These are phyloP conservation scores for Pseudozyma tsukubaensis DNA, from an alignment of 1,284 basidiomycete genomes.

Conservation along the genomic window DNA sequence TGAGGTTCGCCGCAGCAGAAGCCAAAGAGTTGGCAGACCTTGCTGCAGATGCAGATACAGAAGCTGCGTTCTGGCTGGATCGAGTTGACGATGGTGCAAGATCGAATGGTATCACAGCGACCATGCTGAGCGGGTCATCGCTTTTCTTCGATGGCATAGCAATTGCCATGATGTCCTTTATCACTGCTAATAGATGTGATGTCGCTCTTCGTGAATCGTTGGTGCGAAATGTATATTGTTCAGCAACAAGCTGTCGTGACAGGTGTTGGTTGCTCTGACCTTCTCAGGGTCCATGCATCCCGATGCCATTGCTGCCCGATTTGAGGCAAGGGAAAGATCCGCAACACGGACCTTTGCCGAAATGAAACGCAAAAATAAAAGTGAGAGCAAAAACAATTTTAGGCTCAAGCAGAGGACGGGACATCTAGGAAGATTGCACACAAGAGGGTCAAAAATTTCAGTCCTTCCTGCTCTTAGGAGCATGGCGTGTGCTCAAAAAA, in stretches of 20 bases:
- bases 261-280: background rate
- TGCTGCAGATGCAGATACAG: slow-evolving; percentile 2
- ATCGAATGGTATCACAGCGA: slow-evolving; percentile 38
- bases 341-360: background rate
- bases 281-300: slow-evolving; percentile 27
- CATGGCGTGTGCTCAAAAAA: slow-evolving; percentile 8
- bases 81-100: slow-evolving; percentile 3
- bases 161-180: slow-evolving; percentile 17
- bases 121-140: slow-evolving; percentile 26
- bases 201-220: too few species aligned
- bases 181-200: too few species aligned
- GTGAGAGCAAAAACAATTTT: background rate
- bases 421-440: slow-evolving; percentile 2
- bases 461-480: background rate
- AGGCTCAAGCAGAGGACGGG: background rate
- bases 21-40: slow-evolving; percentile 11
- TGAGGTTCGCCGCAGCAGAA: slow-evolving; percentile 35
- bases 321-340: background rate
- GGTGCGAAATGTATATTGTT: background rate
- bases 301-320: slow-evolving; percentile 10
- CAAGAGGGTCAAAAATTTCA: slow-evolving; percentile 9
- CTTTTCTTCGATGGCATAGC: background rate
- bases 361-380: slow-evolving; percentile 3
- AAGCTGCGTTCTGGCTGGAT: background rate
- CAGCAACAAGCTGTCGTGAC: background rate